phyloP scores from a whole-genome alignment of 345 rosid genomes.

The Brassica napus region DNA sequence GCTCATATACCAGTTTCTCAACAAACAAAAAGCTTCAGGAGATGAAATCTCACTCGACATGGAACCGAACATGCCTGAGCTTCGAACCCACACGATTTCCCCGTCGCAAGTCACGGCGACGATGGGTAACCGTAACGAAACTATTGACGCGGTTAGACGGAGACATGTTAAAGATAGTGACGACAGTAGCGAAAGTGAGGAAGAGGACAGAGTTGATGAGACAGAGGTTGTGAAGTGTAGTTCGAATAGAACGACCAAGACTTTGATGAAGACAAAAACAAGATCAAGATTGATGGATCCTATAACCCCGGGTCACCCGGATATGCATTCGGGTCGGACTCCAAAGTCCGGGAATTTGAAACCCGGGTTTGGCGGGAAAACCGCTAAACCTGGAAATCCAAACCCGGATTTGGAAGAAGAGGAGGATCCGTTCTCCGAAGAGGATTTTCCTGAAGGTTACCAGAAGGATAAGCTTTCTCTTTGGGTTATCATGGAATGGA shows the following conservation, averaged over 20 bases:
- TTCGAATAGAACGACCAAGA: constrained; percentile 51
- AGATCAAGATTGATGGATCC: constrained; percentile 78
- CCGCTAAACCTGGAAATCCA: constrained; percentile 27
- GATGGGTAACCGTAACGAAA: constrained; percentile 11
- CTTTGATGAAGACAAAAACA: constrained; percentile 50
- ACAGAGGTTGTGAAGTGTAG: constrained; percentile 59
- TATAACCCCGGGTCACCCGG: constrained; percentile 40
- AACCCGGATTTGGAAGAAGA: constrained; percentile 60
- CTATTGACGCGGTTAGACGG: constrained; percentile 37
- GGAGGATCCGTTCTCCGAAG: constrained; percentile 69
- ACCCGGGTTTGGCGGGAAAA: constrained; percentile 30
- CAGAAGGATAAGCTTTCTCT: constrained; percentile 48
- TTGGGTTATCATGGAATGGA: constrained; percentile 62
- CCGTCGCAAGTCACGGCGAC: constrained; percentile 35
- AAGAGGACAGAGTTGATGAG: constrained; percentile 31
- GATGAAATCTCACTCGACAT: constrained; percentile 71
- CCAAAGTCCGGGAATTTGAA: constrained; percentile 42
- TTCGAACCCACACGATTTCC: constrained; percentile 38
- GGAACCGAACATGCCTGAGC: constrained; percentile 76
- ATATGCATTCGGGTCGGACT: constrained; percentile 44
- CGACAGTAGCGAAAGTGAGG: constrained; percentile 28
- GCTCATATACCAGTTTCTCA: constrained; percentile 70
- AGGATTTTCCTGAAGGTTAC: constrained; percentile 77
- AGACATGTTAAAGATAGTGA: constrained; percentile 41
- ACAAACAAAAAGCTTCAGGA: constrained; percentile 70